phyloP scores from a whole-genome alignment of 176 grass and related monocot genomes.

The Oryza officinalis region DNA sequence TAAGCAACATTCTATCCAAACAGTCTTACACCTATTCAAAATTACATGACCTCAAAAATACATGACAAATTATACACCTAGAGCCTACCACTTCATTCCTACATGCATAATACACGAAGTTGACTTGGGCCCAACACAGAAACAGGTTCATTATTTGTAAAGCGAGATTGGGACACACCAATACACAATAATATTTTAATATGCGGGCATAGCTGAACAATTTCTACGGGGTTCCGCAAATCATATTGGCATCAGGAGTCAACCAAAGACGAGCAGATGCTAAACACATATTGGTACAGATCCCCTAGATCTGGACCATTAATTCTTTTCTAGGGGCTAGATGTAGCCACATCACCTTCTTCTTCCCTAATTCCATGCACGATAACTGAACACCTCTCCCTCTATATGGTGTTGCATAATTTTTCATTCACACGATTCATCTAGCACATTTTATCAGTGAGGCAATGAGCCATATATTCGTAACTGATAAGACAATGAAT shows the following conservation, averaged over 20 bases:
- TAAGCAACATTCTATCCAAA: neutral
- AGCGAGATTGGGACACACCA: neutral
- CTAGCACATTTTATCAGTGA: too few relatives aligned
- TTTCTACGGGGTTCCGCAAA: neutral
- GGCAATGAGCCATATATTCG: too few relatives aligned
- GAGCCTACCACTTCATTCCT: neutral
- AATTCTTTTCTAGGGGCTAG: too few relatives aligned
- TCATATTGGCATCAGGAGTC: neutral
- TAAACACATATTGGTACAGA: neutral
- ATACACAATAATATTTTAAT: too few relatives aligned
- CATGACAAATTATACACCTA: neutral
- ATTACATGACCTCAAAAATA: neutral
- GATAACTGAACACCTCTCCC: too few relatives aligned
- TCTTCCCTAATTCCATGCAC: too few relatives aligned
- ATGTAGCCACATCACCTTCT: too few relatives aligned
- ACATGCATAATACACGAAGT: neutral
- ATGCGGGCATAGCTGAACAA: neutral
- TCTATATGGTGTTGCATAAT: too few relatives aligned
- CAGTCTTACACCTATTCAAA: neutral
- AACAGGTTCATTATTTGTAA: neutral
- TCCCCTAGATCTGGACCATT: too few relatives aligned
- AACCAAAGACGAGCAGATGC: neutral
- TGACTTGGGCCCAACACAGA: neutral
- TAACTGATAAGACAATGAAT: too few relatives aligned
- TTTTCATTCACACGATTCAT: too few relatives aligned